Percentiles rank a stretch among this genome's conserved stretches.
These are phyloP conservation scores for Kondoa subrosea DNA, from an alignment of 768 basidiomycete genomes.

Conservation along the genomic window DNA sequence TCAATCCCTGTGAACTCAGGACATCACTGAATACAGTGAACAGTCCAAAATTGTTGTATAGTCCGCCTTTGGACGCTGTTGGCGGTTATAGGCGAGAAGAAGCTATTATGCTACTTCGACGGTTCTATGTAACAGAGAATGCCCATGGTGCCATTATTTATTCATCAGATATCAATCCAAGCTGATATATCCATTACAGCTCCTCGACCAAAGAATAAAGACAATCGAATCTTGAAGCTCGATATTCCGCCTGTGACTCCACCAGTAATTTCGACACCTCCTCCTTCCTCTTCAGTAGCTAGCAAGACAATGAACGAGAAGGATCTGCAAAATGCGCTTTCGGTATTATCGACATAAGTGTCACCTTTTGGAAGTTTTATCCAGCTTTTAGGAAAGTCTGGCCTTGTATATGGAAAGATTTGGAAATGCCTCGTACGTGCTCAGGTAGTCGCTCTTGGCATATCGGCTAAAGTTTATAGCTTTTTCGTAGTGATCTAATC, in stretches of 20 bases:
- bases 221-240: conserved; percentile 29
- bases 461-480: no score
- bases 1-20: not conserved
- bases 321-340: no score
- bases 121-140: conserved; percentile 88
- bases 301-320: no score
- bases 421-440: no score
- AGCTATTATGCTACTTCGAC: conserved; percentile 66
- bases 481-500: no score
- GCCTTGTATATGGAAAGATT: no score
- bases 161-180: not conserved
- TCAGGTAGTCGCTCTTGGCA: no score
- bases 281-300: no score
- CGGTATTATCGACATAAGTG: no score
- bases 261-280: no score
- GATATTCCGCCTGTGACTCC: not conserved
- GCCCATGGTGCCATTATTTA: conserved; percentile 53
- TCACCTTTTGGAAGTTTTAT: no score
- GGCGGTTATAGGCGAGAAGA: conserved; percentile 66
- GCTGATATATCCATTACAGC: conserved; percentile 39
- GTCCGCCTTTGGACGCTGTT: conserved; percentile 54
- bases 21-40: not conserved
- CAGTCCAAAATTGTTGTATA: conserved; percentile 55
- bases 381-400: no score
- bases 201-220: conserved; percentile 73